Evolutionary conservation across 2,329 filamentous ascomycete species (phyloP).

Genomic region (Botrytis aclada): DNA sequence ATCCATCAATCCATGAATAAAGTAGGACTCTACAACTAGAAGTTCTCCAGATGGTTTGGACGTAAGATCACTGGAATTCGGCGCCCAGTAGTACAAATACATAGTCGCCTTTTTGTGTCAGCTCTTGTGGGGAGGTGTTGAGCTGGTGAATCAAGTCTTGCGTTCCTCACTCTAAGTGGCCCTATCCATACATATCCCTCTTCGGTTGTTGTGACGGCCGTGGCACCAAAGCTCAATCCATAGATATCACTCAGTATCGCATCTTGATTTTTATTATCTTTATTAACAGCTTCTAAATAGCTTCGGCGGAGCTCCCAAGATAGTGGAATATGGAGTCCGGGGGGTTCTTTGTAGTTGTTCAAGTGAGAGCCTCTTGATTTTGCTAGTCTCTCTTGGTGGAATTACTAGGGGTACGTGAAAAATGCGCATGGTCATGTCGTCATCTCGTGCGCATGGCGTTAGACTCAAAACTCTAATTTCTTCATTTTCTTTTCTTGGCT

Average conservation of each 20-base stretch:
- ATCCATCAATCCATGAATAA: neutral
- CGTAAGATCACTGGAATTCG: neutral
- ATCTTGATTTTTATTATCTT: neutral
- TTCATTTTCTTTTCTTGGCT: neutral
- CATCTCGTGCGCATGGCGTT: neutral
- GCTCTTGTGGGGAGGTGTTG: too few relatives aligned
- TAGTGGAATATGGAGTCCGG: neutral
- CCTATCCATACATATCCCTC: neutral
- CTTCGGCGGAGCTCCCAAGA: neutral
- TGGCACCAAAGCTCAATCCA: neutral
- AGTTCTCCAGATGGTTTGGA: neutral
- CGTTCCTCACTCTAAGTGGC: neutral
- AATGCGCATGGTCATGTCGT: neutral
- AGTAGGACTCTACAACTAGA: neutral
- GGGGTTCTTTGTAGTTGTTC: neutral
- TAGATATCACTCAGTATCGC: neutral
- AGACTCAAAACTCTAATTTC: neutral
- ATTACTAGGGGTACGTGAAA: neutral
- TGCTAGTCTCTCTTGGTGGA: neutral
- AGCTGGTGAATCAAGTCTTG: neutral
- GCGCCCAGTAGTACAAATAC: neutral
- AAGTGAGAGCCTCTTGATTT: neutral
- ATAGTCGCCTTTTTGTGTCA: neutral
- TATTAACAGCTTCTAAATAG: neutral
- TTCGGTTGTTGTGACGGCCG: neutral